A percentile compares a stretch with the other conserved stretches of the same genome.
Evolutionary conservation across 108 stramenopile species (phyloP).

Genomic region (Parietichytrium sp.): DNA sequence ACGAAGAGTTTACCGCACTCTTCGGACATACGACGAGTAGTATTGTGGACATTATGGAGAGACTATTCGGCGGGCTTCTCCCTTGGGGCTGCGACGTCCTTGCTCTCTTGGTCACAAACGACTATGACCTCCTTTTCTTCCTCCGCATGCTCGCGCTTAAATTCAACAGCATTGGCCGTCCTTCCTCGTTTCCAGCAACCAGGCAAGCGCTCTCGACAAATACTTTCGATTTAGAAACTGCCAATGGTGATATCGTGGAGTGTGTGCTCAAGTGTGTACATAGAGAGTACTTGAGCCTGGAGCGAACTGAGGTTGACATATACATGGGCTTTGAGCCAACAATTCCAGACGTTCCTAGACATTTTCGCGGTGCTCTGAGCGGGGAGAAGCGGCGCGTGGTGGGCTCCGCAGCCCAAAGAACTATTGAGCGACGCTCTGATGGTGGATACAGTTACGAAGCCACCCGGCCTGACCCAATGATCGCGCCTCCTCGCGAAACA

Average conservation of each 20-base stretch:
- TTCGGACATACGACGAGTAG: constrained; percentile 10
- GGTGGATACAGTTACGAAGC: too few species aligned
- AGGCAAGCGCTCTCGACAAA: background rate
- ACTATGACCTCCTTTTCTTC: constrained; percentile 16
- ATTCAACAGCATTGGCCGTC: background rate
- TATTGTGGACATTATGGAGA: background rate
- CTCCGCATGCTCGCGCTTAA: constrained; percentile 7
- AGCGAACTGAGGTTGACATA: constrained; percentile 30
- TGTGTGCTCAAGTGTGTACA: constrained; percentile 27
- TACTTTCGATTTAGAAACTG: background rate
- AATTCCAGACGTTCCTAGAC: background rate
- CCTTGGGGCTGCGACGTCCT: constrained; percentile 34
- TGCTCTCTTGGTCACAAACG: background rate
- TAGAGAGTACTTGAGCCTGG: constrained; percentile 27
- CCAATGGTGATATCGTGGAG: background rate
- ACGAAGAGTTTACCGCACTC: constrained; percentile 28
- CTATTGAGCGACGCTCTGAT: too few species aligned
- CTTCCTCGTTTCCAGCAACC: background rate
- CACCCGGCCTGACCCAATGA: too few species aligned
- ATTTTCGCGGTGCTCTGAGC: too few species aligned
- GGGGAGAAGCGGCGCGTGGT: too few species aligned
- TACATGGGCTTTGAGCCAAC: constrained; percentile 37
- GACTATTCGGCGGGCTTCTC: constrained; percentile 5
- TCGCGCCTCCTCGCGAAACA: too few species aligned
- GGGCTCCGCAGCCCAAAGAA: too few species aligned